Conservation (phyloP, 116 monocot species). For the Trichopus zeylanicus region DNA sequence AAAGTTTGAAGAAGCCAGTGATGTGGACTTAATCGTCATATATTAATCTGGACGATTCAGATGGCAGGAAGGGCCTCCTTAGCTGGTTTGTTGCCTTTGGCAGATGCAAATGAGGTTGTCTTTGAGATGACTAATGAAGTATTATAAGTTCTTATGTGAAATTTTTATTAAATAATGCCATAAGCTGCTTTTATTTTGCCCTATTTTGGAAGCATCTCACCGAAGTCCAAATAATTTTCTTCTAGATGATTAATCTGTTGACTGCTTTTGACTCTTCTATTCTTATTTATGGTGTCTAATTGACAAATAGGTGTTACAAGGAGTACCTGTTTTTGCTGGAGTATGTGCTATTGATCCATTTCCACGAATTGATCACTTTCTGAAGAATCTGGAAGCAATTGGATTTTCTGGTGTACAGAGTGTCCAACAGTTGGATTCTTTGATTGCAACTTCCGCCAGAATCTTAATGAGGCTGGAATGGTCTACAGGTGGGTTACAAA, state of each 20-base stretch:
- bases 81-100: constrained; percentile 91
- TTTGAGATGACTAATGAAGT: constrained; percentile 98
- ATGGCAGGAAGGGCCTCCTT: constrained; percentile 96
- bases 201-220: no score
- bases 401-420: constrained; percentile 91
- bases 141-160: no score
- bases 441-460: constrained; percentile 93
- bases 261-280: no score
- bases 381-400: constrained; percentile 61
- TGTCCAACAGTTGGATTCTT: constrained; percentile 89
- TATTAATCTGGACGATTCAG: constrained; percentile 87
- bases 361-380: constrained; percentile 70
- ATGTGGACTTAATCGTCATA: constrained; percentile 78
- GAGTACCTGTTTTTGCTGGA: constrained; percentile 87
- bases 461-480: constrained; percentile 95
- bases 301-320: constrained; percentile 72
- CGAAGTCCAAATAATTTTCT: no score
- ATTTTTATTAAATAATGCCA: no score
- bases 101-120: constrained; percentile 96
- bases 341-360: constrained; percentile 97
- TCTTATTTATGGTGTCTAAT: no score
- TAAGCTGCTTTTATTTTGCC: no score
- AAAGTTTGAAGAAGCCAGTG: constrained; percentile 93
- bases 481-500: constrained; percentile 57
- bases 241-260: no score